These are phyloP conservation scores for Trichoderma erinaceum DNA, from an alignment of 495 filamentous ascomycete species.

Conservation along the genomic window DNA sequence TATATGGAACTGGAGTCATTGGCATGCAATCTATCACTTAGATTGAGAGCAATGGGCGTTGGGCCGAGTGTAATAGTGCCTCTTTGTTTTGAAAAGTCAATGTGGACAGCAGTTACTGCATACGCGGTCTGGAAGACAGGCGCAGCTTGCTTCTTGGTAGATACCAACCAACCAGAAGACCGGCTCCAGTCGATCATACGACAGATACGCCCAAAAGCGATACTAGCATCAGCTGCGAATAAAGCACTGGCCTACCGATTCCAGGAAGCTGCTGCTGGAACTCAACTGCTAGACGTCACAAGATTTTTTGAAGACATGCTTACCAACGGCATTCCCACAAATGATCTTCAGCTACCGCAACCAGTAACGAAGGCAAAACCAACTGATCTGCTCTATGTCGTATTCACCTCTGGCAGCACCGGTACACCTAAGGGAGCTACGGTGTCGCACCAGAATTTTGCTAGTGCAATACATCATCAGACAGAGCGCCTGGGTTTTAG, in stretches of 20 bases:
- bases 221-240: no score
- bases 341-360: not conserved
- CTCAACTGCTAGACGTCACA: no score
- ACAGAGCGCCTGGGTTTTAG: not conserved
- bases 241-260: no score
- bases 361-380: no score
- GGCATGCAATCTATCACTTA: slow-evolving; percentile 36
- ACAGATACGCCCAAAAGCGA: not conserved
- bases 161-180: not conserved
- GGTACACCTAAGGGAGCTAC: not conserved
- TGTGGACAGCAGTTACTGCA: slow-evolving; percentile 41
- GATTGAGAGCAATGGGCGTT: slow-evolving; percentile 34
- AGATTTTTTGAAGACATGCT: not conserved
- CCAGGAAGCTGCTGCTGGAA: no score
- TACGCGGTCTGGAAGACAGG: slow-evolving; percentile 35
- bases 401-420: slow-evolving; percentile 1
- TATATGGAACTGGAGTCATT: slow-evolving; percentile 43
- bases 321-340: not conserved
- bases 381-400: not conserved
- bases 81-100: slow-evolving; percentile 40
- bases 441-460: not conserved
- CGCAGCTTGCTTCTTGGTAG: slow-evolving; percentile 1
- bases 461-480: not conserved
- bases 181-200: not conserved
- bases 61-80: slow-evolving; percentile 39